Conservation (phyloP, 2,329 filamentous ascomycete species). For the Lachnellula arida region DNA sequence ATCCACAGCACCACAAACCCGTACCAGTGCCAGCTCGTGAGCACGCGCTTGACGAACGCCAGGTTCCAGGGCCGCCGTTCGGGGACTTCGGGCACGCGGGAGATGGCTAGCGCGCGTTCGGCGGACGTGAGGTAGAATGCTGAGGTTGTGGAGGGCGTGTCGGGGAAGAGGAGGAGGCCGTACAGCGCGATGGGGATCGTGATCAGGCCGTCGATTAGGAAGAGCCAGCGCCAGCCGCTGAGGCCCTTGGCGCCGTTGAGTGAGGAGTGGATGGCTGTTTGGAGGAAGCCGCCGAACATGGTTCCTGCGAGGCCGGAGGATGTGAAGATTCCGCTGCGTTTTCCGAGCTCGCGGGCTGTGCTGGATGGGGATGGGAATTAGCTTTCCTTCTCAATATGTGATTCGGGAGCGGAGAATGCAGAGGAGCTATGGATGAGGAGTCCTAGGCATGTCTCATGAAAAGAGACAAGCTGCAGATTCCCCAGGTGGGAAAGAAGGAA, state of each 20-base stretch:
- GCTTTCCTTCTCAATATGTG: no score
- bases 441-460: no score
- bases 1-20: constrained; percentile 64
- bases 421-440: no score
- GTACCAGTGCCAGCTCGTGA: constrained; percentile 60
- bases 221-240: constrained; percentile 49
- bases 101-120: constrained; percentile 40
- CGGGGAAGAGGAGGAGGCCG: constrained; percentile 44
- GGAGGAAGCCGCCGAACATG: constrained; percentile 59
- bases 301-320: constrained; percentile 55
- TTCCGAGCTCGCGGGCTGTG: constrained; percentile 55
- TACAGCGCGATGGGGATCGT: constrained; percentile 53
- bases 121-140: constrained; percentile 38
- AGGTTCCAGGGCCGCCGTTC: constrained; percentile 40
- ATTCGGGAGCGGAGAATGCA: no score
- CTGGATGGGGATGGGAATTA: no score
- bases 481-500: no score
- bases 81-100: constrained; percentile 39
- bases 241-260: constrained; percentile 41
- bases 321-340: constrained; percentile 57
- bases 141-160: constrained; percentile 38
- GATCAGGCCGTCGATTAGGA: constrained; percentile 50
- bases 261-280: constrained; percentile 37
- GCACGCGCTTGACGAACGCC: constrained; percentile 49
- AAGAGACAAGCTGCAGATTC: no score